Base-by-base conservation (phyloP, 441 rosid genomes). In the Oxalis stricta region DNA sequence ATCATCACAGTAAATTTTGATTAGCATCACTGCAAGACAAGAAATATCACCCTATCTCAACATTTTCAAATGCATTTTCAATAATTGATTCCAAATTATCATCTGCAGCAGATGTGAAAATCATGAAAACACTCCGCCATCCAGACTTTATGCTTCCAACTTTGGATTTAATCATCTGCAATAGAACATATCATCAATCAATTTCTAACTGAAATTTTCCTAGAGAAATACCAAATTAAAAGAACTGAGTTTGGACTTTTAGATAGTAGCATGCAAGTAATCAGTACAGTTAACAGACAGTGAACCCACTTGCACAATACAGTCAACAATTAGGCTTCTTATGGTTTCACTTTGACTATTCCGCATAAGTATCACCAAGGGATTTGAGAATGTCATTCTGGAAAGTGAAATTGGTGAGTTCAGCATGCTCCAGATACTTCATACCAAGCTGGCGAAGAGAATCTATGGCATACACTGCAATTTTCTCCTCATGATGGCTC, bases 351-450 rank as follows among this genome's bases (percentile, higher is more conserved):
- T 82, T 46, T 59, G 92, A 68, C 94, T 92, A 57, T 79, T 92
- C 64, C 97, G 81, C 79, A 92, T 84, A 58, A 92, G 85, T 52
- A n/a, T 87, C 78, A 58, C 87, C 99, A 50, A 92, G 87, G 10
- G 99, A 97, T 64, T 92, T 92, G 58, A 92, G 89, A 68, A 92
- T 87, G 73, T 92, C 99, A 71, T 87, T 92, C 70, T 92, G 99
- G 59, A 87, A 92, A 55, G 93, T 79, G 73, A 87, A 92, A 73
- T 82, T 87, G 61, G 97, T 61, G 44, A 92, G 88, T 63, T 92
- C 99, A 44, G 94, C 85, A 33, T 94, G 94, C 65, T 84, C 99
- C 80, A 92, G 60, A 61, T 92, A 92, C 68, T 92, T 92, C 89
- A 92, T 76, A 24, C 94, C 89, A 38, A 92, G 95, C 82, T 92